A percentile compares a stretch with the other conserved stretches of the same genome.
Conservation (phyloP, 2,329 filamentous ascomycete species). For the Rhynchosporium graminicola region DNA sequence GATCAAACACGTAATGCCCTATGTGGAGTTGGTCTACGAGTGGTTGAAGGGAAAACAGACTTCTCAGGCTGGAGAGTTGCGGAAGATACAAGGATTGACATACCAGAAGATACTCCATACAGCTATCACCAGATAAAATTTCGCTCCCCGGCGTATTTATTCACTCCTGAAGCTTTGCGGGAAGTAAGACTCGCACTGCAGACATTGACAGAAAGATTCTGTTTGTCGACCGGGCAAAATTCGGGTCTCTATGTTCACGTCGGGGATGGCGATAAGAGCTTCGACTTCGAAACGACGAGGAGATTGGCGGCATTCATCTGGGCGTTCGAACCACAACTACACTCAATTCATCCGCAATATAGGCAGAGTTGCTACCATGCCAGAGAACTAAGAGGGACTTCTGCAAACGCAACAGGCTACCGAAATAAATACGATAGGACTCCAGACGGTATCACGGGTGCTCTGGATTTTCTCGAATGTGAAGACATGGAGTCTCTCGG, state of each 20-base stretch:
- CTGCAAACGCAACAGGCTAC: conserved; percentile 8
- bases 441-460: background rate
- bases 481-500: background rate
- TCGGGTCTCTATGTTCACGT: conserved; percentile 41
- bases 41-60: background rate
- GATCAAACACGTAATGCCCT: conserved; percentile 15
- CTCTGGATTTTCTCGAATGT: background rate
- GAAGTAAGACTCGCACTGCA: conserved; percentile 20
- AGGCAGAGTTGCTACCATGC: background rate
- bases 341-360: conserved; percentile 32
- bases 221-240: conserved; percentile 30
- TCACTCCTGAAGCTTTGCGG: conserved; percentile 13
- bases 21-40: conserved; percentile 11
- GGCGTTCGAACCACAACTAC: conserved; percentile 38
- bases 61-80: conserved; percentile 22
- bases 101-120: conserved; percentile 6
- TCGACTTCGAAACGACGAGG: conserved; percentile 32
- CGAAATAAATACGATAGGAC: background rate
- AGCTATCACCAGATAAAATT: conserved; percentile 27
- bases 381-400: conserved; percentile 9
- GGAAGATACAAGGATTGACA: conserved; percentile 8
- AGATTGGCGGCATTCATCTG: conserved; percentile 36
- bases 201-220: conserved; percentile 25
- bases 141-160: conserved; percentile 26
- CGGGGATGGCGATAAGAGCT: conserved; percentile 33